Conservation (phyloP, 2,329 filamentous ascomycete species). For the Alternaria burnsii region DNA sequence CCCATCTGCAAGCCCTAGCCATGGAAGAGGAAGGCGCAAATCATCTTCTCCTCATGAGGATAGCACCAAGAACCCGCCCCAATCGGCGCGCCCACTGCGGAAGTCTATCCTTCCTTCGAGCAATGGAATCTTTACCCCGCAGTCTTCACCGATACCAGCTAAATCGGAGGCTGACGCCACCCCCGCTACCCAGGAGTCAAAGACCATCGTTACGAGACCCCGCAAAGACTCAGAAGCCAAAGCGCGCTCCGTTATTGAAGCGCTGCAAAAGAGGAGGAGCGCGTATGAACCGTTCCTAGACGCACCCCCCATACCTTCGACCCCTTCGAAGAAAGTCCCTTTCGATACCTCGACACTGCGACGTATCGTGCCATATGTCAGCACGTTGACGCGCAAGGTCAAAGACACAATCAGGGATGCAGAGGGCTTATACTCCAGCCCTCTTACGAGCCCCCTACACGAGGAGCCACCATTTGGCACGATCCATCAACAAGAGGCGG, state of each 20-base stretch:
- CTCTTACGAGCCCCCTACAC: constrained; percentile 48
- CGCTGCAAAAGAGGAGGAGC: constrained; percentile 62
- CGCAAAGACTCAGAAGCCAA: constrained; percentile 66
- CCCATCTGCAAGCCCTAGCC: constrained; percentile 51
- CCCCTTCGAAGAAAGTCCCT: constrained; percentile 63
- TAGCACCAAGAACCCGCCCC: constrained; percentile 30
- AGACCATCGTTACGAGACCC: constrained; percentile 53
- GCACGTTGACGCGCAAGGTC: constrained; percentile 57
- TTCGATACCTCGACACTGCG: constrained; percentile 72
- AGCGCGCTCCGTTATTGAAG: constrained; percentile 69
- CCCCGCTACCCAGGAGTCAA: constrained; percentile 35
- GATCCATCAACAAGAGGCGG: constrained; percentile 45
- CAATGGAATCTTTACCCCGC: constrained; percentile 48
- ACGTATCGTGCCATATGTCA: constrained; percentile 66
- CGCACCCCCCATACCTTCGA: constrained; percentile 35
- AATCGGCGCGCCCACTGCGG: constrained; percentile 36
- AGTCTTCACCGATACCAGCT: constrained; percentile 41
- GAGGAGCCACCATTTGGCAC: constrained; percentile 49
- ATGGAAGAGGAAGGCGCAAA: constrained; percentile 38
- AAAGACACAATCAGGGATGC: constrained; percentile 58
- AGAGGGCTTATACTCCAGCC: constrained; percentile 58
- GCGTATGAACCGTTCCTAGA: constrained; percentile 37
- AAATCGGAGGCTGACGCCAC: constrained; percentile 36
- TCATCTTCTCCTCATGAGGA: constrained; percentile 43
- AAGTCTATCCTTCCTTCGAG: constrained; percentile 49